Base-by-base conservation (phyloP, 352 stramenopile genomes). In the Ochromonadaceae sp. region DNA sequence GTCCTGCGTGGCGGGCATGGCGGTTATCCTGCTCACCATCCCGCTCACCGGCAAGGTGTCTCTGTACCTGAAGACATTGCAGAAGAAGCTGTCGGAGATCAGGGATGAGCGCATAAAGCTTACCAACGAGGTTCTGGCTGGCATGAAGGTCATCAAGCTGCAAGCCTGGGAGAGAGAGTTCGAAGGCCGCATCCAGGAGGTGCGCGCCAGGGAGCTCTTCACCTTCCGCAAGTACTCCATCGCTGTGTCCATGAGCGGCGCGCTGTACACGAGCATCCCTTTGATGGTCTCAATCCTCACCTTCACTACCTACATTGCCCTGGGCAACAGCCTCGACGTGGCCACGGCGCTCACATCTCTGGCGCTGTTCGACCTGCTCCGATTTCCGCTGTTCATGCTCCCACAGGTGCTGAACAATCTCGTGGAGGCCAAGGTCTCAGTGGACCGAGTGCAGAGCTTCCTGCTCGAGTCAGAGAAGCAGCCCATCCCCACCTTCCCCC, bases 321-420 rank as follows among this genome's bases (percentile, higher is more conserved):
- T 81, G 7, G 91, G 91, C 30, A 76, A 97, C 65, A 74, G 79
- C 31, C 67, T 98, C 32, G 88, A 92, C 34, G 90, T 95, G 2
- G 80, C 83, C 7, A 84, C 78, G 49, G 91, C 88, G 34, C 81
- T 98, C 38, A 96, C 90, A 3, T 79, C 90, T 5, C 71, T 98
- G 17, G 84, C 90, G 26, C 71, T 98, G 2, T 97, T 97, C 72
- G 92, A 97, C 65, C 85, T 97, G 40, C 76, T 98, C 14, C 83
- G 90, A 30, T 97, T 97, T 74, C 92, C 93, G n/a, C 73, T 99
- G 20, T 91, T 93, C 60, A 94, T 96, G 78, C 71, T 98, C 1
- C 92, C 93, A 2, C 76, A 90, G 53, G 88, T 95, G 32, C 82
- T 99, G 47, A 96, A 97, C 68, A 84, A 78, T 30, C 81, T 93